Evolutionary conservation across 352 stramenopile species (phyloP).

Genomic region (Pythium dissimile): DNA sequence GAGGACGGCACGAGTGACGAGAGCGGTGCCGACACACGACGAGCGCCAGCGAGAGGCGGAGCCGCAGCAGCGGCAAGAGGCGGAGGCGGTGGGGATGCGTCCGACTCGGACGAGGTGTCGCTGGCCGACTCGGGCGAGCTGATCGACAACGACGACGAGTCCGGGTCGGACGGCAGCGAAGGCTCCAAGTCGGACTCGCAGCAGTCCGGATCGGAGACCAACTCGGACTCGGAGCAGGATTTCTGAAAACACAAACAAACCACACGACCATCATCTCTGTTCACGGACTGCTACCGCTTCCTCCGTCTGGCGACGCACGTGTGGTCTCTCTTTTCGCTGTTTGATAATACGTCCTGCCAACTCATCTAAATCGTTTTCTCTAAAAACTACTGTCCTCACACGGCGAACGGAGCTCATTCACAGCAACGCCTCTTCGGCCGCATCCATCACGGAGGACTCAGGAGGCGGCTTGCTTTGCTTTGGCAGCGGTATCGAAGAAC

Average conservation of each 20-base stretch:
- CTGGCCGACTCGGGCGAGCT: conserved; percentile 78
- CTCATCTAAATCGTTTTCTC: no score
- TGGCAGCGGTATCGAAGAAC: neutral
- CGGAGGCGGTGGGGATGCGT: conserved; percentile 25
- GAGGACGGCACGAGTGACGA: conserved; percentile 55
- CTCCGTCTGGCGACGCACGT: no score
- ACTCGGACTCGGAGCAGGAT: conserved; percentile 82
- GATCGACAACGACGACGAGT: conserved; percentile 84
- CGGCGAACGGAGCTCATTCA: no score
- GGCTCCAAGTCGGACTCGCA: conserved; percentile 60
- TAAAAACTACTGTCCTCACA: no score
- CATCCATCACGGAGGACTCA: no score
- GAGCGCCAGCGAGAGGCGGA: neutral
- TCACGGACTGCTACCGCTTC: neutral
- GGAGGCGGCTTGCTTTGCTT: no score
- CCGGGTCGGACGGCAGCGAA: conserved; percentile 43
- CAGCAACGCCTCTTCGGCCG: no score
- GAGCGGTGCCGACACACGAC: conserved; percentile 25
- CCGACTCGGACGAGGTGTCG: conserved; percentile 80
- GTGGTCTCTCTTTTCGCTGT: no score
- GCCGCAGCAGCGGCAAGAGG: conserved; percentile 4
- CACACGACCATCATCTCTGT: neutral
- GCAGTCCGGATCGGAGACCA: conserved; percentile 59
- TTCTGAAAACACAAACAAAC: conserved; percentile 54
- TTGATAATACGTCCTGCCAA: no score